Conservation (phyloP, 1,284 basidiomycete species). For the Termitomyces sp. region DNA sequence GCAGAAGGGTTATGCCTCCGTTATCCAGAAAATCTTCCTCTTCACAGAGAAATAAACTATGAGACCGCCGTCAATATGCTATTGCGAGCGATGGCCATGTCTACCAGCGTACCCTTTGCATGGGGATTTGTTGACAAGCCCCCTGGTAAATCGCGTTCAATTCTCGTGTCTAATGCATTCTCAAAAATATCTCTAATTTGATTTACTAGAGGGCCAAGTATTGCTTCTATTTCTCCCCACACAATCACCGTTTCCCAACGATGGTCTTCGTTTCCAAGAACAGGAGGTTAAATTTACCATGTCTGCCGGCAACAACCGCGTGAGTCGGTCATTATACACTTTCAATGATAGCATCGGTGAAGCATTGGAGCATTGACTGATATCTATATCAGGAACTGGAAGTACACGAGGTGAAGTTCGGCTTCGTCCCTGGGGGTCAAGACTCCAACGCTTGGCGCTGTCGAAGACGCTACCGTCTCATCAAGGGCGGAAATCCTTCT, state of each 20-base stretch:
- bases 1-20: slow-evolving; percentile 54
- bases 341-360: slow-evolving; percentile 8
- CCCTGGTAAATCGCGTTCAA: slow-evolving; percentile 38
- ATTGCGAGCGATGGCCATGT: slow-evolving; percentile 46
- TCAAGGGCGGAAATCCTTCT: slow-evolving; percentile 64
- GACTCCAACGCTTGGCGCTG: slow-evolving; percentile 59
- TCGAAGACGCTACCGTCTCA: slow-evolving; percentile 62
- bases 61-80: slow-evolving; percentile 60
- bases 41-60: slow-evolving; percentile 48
- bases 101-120: slow-evolving; percentile 53
- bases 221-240: slow-evolving; percentile 56
- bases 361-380: background rate
- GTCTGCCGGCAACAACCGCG: slow-evolving; percentile 41
- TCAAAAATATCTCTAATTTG: background rate
- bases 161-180: background rate
- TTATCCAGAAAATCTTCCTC: slow-evolving; percentile 58
- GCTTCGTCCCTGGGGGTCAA: slow-evolving; percentile 61
- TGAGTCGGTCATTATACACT: slow-evolving; percentile 26
- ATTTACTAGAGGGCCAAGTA: slow-evolving; percentile 54
- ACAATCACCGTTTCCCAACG: slow-evolving; percentile 53
- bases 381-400: slow-evolving; percentile 53
- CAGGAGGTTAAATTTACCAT: slow-evolving; percentile 56
- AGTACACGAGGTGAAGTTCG: slow-evolving; percentile 63
- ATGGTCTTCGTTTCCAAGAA: slow-evolving; percentile 70
- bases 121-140: slow-evolving; percentile 76